Evolutionary conservation across 768 basidiomycete species (phyloP).

Genomic region (Clitopilus hobsonii): DNA sequence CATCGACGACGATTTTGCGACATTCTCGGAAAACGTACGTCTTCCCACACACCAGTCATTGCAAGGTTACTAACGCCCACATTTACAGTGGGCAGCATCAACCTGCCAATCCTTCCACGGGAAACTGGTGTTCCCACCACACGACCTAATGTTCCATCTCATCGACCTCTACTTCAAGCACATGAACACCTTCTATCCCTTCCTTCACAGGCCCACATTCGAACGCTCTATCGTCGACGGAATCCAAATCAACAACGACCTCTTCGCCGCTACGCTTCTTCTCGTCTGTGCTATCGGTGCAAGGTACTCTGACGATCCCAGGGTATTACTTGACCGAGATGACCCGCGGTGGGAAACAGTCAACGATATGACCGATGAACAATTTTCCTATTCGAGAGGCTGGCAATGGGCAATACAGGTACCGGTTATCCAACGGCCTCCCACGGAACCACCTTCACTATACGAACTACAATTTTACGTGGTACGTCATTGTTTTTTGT

Average conservation of each 20-base stretch:
- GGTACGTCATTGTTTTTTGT: conserved; percentile 29
- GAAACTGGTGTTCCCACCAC: conserved; percentile 43
- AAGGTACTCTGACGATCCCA: conserved; percentile 51
- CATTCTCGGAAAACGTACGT: background rate
- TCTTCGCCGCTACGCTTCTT: conserved; percentile 57
- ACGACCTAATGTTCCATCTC: conserved; percentile 45
- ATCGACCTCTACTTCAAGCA: conserved; percentile 63
- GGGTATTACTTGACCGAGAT: conserved; percentile 40
- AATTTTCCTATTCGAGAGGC: conserved; percentile 43
- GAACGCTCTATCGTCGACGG: conserved; percentile 43
- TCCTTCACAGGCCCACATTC: conserved; percentile 73
- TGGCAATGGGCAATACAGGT: conserved; percentile 69
- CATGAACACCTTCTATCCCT: conserved; percentile 52
- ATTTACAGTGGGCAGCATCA: background rate
- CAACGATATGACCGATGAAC: background rate
- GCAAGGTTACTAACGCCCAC: too few relatives aligned
- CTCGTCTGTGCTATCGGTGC: conserved; percentile 71
- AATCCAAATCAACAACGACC: conserved; percentile 41
- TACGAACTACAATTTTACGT: conserved; percentile 72
- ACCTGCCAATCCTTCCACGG: background rate
- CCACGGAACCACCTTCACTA: conserved; percentile 56
- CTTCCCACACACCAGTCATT: too few relatives aligned
- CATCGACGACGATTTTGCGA: background rate
- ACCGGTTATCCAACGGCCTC: conserved; percentile 52
- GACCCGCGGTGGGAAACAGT: conserved; percentile 6